These are phyloP conservation scores for Ogataea pini DNA, from an alignment of 805 yeast genomes.

Conservation along the genomic window DNA sequence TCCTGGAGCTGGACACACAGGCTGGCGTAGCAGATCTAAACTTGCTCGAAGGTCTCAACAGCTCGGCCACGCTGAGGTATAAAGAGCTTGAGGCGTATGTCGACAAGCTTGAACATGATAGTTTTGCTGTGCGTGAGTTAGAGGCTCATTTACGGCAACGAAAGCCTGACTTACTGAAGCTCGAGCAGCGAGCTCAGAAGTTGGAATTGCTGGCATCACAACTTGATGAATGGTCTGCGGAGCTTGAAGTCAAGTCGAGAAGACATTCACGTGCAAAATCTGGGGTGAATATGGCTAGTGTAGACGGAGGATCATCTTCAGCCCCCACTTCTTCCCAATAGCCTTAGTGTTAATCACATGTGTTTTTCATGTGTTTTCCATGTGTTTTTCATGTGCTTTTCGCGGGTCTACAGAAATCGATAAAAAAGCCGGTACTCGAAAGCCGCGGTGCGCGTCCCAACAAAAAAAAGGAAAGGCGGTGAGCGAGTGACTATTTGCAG, in stretches of 20 bases:
- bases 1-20: constrained; percentile 37
- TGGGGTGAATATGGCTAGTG: background rate
- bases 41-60: constrained; percentile 54
- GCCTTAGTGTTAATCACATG: constrained; percentile 7
- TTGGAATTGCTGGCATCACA: constrained; percentile 53
- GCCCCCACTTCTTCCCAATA: background rate
- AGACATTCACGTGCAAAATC: constrained; percentile 3
- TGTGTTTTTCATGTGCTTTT: constrained; percentile 3
- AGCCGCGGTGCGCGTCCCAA: constrained; percentile 8
- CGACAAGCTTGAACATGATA: constrained; percentile 24
- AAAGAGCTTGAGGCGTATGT: constrained; percentile 46
- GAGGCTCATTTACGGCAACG: constrained; percentile 9
- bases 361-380: constrained; percentile 3
- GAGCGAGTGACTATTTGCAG: constrained; percentile 7
- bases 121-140: constrained; percentile 12
- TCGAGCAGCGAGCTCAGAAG: constrained; percentile 40
- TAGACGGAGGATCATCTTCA: background rate
- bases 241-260: constrained; percentile 46
- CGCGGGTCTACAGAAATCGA: background rate
- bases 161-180: constrained; percentile 23
- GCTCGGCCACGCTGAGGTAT: constrained; percentile 56
- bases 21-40: constrained; percentile 44
- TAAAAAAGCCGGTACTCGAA: background rate
- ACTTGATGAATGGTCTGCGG: constrained; percentile 61
- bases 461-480: constrained; percentile 10